Evolutionary conservation across 2,329 filamentous ascomycete genomes (phyloP).

Genomic region (Bipolaris zeicola): DNA sequence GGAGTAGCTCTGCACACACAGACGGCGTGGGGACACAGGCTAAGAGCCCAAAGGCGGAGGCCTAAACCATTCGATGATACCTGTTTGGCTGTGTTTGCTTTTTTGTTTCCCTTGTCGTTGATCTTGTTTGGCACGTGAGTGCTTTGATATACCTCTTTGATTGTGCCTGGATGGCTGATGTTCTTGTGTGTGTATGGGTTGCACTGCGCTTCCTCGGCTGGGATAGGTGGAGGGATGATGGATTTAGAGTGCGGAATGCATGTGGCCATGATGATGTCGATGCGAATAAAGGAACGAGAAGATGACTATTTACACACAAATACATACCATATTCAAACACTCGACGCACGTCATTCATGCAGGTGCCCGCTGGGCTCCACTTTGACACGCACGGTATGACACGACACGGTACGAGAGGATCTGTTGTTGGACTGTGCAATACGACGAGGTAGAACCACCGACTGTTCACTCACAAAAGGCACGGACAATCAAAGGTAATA

Average conservation of each 20-base stretch:
- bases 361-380: background rate
- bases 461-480: too few species aligned
- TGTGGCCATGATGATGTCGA: background rate
- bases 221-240: background rate
- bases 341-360: background rate
- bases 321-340: slow-evolving; percentile 10
- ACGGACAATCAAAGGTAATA: slow-evolving; percentile 1
- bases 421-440: background rate
- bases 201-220: background rate
- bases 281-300: slow-evolving; percentile 6
- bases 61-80: slow-evolving; percentile 26
- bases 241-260: background rate
- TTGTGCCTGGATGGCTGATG: background rate
- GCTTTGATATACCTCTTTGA: background rate
- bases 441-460: background rate
- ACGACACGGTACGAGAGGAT: background rate
- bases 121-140: background rate
- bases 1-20: slow-evolving; percentile 45
- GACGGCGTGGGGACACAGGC: slow-evolving; percentile 47
- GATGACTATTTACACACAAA: background rate
- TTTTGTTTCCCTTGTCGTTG: background rate
- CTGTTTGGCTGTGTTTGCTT: background rate
- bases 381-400: background rate
- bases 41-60: slow-evolving; percentile 37
- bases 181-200: background rate